Percentiles rank a stretch among this genome's conserved stretches.
These are phyloP conservation scores for Brassica napus DNA, from an alignment of 345 rosid species.

Conservation along the genomic window DNA sequence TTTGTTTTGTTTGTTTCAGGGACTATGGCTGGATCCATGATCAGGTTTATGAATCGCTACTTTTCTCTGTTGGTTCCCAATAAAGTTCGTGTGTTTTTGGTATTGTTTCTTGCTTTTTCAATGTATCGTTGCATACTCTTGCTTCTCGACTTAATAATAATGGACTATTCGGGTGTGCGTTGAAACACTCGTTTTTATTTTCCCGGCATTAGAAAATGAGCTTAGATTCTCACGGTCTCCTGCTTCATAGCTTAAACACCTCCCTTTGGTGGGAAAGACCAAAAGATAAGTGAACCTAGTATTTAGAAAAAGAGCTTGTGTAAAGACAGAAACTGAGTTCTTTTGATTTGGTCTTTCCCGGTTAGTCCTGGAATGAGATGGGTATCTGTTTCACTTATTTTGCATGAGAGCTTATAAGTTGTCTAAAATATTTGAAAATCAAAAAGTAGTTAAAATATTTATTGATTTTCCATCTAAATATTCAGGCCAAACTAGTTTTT, in stretches of 20 bases:
- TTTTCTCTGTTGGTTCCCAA: conserved; percentile 9
- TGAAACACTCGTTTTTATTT: background rate
- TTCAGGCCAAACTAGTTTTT: too few species aligned
- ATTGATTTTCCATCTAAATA: too few species aligned
- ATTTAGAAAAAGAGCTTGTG: background rate
- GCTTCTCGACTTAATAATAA: background rate
- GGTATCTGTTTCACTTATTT: background rate
- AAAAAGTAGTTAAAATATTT: too few species aligned
- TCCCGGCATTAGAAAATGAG: background rate
- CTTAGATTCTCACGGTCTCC: background rate
- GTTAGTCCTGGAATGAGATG: background rate
- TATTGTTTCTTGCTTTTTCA: background rate
- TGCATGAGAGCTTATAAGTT: background rate
- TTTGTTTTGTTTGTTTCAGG: conserved; percentile 10
- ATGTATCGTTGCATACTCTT: background rate
- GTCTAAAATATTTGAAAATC: too few species aligned
- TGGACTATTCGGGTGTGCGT: background rate
- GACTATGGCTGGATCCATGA: conserved; percentile 1
- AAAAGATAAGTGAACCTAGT: background rate
- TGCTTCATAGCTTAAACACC: background rate
- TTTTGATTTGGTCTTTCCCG: background rate
- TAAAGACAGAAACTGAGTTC: background rate
- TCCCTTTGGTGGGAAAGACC: background rate
- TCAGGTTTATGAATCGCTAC: background rate
- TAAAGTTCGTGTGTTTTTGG: conserved; percentile 3